Conservation (phyloP, 306 rosid genomes). For the Luffa acutangula region DNA sequence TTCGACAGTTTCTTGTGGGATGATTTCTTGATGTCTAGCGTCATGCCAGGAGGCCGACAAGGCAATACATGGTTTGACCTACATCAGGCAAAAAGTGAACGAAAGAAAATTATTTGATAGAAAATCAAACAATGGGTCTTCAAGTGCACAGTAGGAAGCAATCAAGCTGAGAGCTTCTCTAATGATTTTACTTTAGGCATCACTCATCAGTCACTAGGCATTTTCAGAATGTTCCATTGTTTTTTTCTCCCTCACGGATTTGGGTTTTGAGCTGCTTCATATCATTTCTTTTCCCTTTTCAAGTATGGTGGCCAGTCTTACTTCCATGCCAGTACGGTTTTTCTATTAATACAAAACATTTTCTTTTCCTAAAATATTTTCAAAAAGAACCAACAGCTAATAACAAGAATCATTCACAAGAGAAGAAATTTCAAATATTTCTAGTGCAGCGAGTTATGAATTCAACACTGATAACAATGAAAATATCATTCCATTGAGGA, state of each 20-base stretch:
- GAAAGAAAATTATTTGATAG: not conserved
- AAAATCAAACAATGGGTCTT: not conserved
- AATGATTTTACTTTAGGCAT: not conserved
- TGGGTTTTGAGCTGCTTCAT: not conserved
- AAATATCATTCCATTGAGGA: not conserved
- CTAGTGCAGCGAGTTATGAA: not conserved
- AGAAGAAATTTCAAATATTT: not conserved
- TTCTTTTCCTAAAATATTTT: not conserved
- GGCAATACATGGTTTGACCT: slow-evolving; percentile 88
- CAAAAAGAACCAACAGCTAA: not conserved
- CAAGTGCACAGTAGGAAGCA: not conserved
- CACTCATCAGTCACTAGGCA: not conserved
- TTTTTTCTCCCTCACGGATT: not conserved
- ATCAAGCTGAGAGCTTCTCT: not conserved
- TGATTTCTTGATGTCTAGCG: slow-evolving; percentile 83
- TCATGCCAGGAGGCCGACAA: slow-evolving; percentile 77
- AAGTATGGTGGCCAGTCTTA: not conserved
- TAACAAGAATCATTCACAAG: not conserved
- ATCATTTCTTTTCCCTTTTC: not conserved
- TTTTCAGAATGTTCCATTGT: not conserved
- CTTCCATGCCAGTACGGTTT: not conserved
- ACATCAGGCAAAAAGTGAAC: slow-evolving; percentile 9
- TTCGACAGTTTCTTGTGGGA: slow-evolving; percentile 82
- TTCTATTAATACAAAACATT: not conserved
- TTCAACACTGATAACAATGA: not conserved